Evolutionary conservation across 164 flowering plant genomes (phyloP), one percentile per base, ranked within the genome.

Genomic region (Piper longum): DNA sequence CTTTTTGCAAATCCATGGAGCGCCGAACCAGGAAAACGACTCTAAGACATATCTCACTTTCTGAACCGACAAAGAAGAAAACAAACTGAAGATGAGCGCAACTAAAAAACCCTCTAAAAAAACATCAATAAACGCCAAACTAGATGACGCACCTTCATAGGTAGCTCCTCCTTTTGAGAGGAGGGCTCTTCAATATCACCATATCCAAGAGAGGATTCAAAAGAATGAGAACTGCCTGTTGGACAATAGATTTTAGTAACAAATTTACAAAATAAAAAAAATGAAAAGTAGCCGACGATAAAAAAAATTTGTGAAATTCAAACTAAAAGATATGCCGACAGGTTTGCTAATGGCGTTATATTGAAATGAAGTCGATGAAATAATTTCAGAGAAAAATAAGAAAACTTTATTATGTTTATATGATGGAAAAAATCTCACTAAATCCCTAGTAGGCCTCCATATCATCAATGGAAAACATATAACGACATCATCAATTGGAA

Each of bases 21-120:
- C 72, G 62, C 98, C 98, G 64, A 85, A 44, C 96, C 95, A 91
- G 11, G 57, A 55, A 74, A 84, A 79, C 16, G 75, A 84, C 58
- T 67, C 72, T 11, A 73, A 69, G 40, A 43, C 61, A 16, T 64
- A 55, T 62, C 74, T 78, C 54, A 69, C 16, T 60, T 75, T 77
- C 70, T 39, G 51, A 18, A 61, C 57, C 54, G 44, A 7, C 64
- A 57, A 8, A 45, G 26, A 19, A 42, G 2, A 41, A 39, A 42
- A 64, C 43, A 63, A 39, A 17, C 43, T 54, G 14, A 44, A 48
- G 43, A 60, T 18, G n/a, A 51, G 8, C 42, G 4, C 48, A 11
- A 42, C 55, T 41, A 9, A 45, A 7, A 26, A 43, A 36, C 3
- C n/a, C n/a, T 55, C 41, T 57, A 4, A 13, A 4, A 16, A 26